Evolutionary conservation across 2,329 filamentous ascomycete genomes (phyloP).

Genomic region (Teratosphaeria gauchensis): DNA sequence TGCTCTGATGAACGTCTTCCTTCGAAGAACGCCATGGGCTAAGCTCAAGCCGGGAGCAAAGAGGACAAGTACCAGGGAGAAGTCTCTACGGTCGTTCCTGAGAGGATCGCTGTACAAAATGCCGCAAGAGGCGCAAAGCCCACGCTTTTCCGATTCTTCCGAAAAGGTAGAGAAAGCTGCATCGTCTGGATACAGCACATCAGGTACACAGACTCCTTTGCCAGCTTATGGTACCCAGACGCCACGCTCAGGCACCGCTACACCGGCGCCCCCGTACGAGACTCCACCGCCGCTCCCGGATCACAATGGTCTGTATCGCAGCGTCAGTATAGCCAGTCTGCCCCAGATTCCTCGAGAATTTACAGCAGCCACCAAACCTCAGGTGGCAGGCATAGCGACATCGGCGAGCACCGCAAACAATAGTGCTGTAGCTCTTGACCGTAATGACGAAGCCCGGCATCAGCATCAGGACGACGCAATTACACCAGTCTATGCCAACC

Average conservation of each 20-base stretch:
- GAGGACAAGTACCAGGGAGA: background rate
- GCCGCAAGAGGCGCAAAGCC: background rate
- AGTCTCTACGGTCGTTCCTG: background rate
- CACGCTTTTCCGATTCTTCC: background rate
- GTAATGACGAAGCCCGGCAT: background rate
- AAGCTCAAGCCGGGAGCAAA: conserved; percentile 4
- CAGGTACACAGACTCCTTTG: conserved; percentile 4
- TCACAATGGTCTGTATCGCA: background rate
- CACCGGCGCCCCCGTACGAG: conserved; percentile 6
- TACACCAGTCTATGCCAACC: background rate
- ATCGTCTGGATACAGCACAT: background rate
- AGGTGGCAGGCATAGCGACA: no score
- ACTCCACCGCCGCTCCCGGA: background rate
- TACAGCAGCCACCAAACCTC: background rate
- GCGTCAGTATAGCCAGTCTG: background rate
- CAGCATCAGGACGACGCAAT: background rate
- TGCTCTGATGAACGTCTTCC: conserved; percentile 18
- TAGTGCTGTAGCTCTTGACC: background rate
- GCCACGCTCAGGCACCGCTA: conserved; percentile 1
- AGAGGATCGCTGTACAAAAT: background rate
- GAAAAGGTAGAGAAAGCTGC: background rate
- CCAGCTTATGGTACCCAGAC: conserved; percentile 4
- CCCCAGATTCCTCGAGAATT: background rate
- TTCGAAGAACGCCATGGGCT: conserved; percentile 18
- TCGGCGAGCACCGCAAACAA: background rate